Conservation (phyloP, 2,329 filamentous ascomycete species). For the Leptographium radiaticola region DNA sequence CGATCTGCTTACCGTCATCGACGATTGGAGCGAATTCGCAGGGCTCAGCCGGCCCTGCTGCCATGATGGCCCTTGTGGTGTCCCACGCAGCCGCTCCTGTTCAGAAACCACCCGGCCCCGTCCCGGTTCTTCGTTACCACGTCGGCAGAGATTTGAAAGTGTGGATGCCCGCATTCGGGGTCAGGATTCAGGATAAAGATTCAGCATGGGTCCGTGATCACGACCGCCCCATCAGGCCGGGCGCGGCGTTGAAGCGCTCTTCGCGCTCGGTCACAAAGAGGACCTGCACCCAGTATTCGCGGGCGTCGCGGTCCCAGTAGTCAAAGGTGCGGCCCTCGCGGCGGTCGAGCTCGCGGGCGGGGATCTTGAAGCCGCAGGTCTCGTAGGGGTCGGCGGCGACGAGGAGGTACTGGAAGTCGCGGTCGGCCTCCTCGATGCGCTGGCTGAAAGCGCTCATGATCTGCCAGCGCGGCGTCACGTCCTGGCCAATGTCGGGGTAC, state of each 20-base stretch:
- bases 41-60: too few relatives aligned
- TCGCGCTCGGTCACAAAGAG: conserved; percentile 98
- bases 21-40: too few relatives aligned
- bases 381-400: conserved; percentile 97
- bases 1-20: too few relatives aligned
- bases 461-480: conserved; percentile 67
- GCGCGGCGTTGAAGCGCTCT: conserved; percentile 64
- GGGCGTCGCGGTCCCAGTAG: conserved; percentile 90
- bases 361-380: conserved; percentile 92
- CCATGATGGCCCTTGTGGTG: too few relatives aligned
- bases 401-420: conserved; percentile 86
- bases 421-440: conserved; percentile 87
- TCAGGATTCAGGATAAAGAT: too few relatives aligned
- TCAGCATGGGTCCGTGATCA: too few relatives aligned
- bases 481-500: conserved; percentile 76
- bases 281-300: conserved; percentile 95
- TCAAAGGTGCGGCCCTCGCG: conserved; percentile 79
- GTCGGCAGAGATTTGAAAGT: too few relatives aligned
- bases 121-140: too few relatives aligned
- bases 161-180: too few relatives aligned
- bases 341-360: conserved; percentile 83
- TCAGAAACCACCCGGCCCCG: too few relatives aligned
- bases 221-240: conserved; percentile 39
- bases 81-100: too few relatives aligned
- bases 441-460: conserved; percentile 99